phyloP scores from a whole-genome alignment of 208 protist genomes.

The Balamuthia mandrillaris region DNA sequence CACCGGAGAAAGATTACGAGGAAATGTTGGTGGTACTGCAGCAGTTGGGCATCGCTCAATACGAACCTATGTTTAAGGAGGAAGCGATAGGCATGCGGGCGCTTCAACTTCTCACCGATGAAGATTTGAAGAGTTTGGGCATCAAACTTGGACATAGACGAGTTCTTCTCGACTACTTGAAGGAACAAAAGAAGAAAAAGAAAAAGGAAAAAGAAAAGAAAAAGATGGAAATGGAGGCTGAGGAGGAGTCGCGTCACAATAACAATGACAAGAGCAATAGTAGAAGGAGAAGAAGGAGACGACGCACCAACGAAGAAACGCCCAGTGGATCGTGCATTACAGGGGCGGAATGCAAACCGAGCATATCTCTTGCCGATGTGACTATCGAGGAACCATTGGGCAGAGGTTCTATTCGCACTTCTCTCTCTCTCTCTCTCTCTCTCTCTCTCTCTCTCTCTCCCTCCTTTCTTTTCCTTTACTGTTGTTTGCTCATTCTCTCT shows the following conservation, averaged over 20 bases:
- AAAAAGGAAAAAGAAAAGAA: not conserved
- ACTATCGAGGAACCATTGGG: not conserved
- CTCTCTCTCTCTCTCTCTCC: not conserved
- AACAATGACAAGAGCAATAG: not conserved
- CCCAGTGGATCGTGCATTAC: too few relatives aligned
- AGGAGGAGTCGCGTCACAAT: not conserved
- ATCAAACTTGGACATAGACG: not conserved
- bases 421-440: not conserved
- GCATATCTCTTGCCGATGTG: not conserved
- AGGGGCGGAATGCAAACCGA: not conserved
- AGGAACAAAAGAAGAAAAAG: conserved; percentile 2
- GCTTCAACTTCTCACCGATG: not conserved
- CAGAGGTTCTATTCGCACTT: not conserved
- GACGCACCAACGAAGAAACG: not conserved
- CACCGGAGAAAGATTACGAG: conserved; percentile 12
- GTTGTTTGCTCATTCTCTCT: not conserved
- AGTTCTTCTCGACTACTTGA: not conserved
- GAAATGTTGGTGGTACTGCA: not conserved
- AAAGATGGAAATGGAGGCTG: not conserved
- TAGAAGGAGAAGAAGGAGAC: not conserved
- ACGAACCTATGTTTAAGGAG: not conserved
- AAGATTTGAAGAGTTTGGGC: conserved; percentile 22
- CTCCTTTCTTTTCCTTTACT: not conserved
- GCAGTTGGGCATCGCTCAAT: not conserved
- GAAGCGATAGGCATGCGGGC: conserved; percentile 30